phyloP scores from a whole-genome alignment of 2,329 filamentous ascomycete genomes.

The Calonectria multiphialidica region DNA sequence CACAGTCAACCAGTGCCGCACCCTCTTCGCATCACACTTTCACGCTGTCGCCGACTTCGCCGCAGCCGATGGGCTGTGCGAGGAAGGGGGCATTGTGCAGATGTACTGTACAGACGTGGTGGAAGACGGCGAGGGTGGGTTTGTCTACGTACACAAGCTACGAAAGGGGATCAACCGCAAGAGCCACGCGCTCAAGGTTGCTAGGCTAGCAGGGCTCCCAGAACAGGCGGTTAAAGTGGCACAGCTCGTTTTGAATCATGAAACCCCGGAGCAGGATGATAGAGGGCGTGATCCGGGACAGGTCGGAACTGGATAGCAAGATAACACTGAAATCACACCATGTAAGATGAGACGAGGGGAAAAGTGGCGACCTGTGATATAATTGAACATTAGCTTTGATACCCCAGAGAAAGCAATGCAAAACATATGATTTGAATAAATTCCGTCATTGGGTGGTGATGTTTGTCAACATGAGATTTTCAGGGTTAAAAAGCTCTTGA shows the following conservation, averaged over 20 bases:
- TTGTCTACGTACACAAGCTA: slow-evolving; percentile 89
- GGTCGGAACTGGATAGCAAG: slow-evolving; percentile 18
- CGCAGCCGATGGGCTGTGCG: slow-evolving; percentile 58
- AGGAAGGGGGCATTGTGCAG: slow-evolving; percentile 62
- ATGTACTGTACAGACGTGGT: slow-evolving; percentile 92
- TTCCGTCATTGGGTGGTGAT: slow-evolving; percentile 71
- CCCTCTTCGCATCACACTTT: slow-evolving; percentile 96
- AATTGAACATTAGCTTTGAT: slow-evolving; percentile 54
- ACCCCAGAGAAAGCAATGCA: slow-evolving; percentile 43
- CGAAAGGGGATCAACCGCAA: slow-evolving; percentile 84
- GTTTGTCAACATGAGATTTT: slow-evolving; percentile 68
- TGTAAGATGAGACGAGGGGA: slow-evolving; percentile 20
- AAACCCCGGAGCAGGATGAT: slow-evolving; percentile 11
- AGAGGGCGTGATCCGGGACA: slow-evolving; percentile 14
- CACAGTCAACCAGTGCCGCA: slow-evolving; percentile 80
- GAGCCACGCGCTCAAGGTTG: slow-evolving; percentile 96
- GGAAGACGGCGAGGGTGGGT: slow-evolving; percentile 77
- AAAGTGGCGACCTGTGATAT: slow-evolving; percentile 32
- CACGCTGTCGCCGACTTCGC: slow-evolving; percentile 87
- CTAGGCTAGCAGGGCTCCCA: slow-evolving; percentile 85
- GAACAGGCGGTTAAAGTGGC: slow-evolving; percentile 79
- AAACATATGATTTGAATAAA: slow-evolving; percentile 29
- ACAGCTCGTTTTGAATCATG: slow-evolving; percentile 61
- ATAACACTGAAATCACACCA: slow-evolving; percentile 32
- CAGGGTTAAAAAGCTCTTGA: slow-evolving; percentile 79